phyloP scores from a whole-genome alignment of 176 grass and related monocot genomes.

The Eleusine coracana region DNA sequence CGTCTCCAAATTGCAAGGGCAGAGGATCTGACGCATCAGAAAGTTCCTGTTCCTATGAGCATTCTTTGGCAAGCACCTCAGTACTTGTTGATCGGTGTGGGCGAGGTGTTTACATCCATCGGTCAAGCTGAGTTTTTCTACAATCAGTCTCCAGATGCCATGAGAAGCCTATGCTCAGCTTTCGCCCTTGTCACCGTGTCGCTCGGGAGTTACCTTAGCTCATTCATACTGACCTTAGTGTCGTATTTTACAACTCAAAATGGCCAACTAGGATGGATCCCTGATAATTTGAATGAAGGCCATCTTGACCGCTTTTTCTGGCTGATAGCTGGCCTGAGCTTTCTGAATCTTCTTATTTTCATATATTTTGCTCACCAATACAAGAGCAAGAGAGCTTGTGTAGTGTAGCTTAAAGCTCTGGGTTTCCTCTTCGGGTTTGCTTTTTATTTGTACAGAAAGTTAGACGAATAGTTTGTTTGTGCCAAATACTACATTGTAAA shows the following conservation, averaged over 20 bases:
- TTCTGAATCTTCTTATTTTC: slow-evolving; percentile 69
- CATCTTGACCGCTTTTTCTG: slow-evolving; percentile 87
- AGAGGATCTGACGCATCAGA: slow-evolving; percentile 54
- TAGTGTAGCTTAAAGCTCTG: slow-evolving; percentile 26
- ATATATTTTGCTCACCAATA: slow-evolving; percentile 56
- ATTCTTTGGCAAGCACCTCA: slow-evolving; percentile 90
- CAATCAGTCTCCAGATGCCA: slow-evolving; percentile 78
- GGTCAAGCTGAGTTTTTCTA: slow-evolving; percentile 85
- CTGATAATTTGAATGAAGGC: slow-evolving; percentile 92
- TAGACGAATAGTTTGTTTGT: background rate
- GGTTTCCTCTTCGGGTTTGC: background rate
- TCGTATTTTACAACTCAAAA: slow-evolving; percentile 52
- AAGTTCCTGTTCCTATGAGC: slow-evolving; percentile 68
- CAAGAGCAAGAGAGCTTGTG: slow-evolving; percentile 53
- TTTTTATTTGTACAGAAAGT: background rate
- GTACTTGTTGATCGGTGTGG: slow-evolving; percentile 70
- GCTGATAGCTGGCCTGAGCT: slow-evolving; percentile 70
- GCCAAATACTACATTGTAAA: background rate
- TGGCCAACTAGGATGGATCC: slow-evolving; percentile 66
- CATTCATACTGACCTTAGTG: slow-evolving; percentile 71
- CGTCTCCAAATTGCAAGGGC: slow-evolving; percentile 67
- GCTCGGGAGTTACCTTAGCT: slow-evolving; percentile 76
- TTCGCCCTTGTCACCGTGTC: slow-evolving; percentile 73
- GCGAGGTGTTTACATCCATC: slow-evolving; percentile 71
- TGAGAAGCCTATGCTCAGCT: slow-evolving; percentile 77